These are phyloP conservation scores for Myriosclerotinia duriaeana DNA, from an alignment of 2,329 filamentous ascomycete genomes.

Conservation along the genomic window DNA sequence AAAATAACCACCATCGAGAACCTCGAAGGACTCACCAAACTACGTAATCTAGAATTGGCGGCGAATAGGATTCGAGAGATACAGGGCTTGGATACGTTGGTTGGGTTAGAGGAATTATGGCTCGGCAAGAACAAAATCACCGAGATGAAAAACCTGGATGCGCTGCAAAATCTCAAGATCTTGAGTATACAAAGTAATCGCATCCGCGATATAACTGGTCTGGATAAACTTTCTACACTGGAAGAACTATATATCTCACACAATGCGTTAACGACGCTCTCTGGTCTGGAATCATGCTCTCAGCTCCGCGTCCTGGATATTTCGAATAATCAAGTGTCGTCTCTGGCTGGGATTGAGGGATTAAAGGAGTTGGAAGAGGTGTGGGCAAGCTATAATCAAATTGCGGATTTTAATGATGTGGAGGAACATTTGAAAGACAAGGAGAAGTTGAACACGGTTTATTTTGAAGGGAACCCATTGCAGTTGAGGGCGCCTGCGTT, in stretches of 20 bases:
- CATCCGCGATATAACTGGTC: conserved; percentile 72
- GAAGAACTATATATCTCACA: conserved; percentile 96
- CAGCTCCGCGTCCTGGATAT: conserved; percentile 81
- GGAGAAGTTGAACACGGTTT: conserved; percentile 79
- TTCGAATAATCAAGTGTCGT: conserved; percentile 79
- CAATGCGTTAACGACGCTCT: conserved; percentile 78
- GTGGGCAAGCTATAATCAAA: conserved; percentile 88
- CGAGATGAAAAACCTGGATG: conserved; percentile 72
- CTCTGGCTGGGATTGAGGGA: conserved; percentile 68
- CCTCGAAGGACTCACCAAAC: conserved; percentile 68
- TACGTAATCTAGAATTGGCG: conserved; percentile 85
- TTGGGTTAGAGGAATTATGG: conserved; percentile 85
- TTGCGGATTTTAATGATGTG: conserved; percentile 78
- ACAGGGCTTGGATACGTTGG: conserved; percentile 75
- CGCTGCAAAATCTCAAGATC: conserved; percentile 76
- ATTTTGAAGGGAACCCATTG: conserved; percentile 92
- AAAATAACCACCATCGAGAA: conserved; percentile 87
- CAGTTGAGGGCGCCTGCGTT: conserved; percentile 76
- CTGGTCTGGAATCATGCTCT: conserved; percentile 63
- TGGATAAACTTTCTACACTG: conserved; percentile 70
- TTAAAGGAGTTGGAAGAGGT: conserved; percentile 79
- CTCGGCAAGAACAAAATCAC: conserved; percentile 96
- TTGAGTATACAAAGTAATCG: conserved; percentile 96
- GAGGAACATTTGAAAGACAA: conserved; percentile 78
- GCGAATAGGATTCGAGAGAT: conserved; percentile 91